Conservation (phyloP, 257 asterid genomes). For the Cruciata laevipes region DNA sequence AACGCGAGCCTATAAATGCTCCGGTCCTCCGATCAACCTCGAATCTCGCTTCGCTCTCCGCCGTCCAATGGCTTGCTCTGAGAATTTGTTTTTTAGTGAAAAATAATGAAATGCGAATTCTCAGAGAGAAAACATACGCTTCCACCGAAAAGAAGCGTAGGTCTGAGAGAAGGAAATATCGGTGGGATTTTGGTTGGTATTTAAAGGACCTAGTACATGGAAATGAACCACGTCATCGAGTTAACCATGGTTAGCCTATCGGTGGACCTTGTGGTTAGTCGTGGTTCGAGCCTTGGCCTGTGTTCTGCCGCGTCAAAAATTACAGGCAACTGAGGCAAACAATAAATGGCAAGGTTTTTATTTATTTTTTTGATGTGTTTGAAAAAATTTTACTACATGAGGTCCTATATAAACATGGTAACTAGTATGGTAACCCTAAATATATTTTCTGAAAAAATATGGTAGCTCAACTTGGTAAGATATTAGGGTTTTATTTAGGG, state of each 20-base stretch:
- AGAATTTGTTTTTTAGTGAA: not conserved
- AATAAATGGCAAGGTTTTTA: not conserved
- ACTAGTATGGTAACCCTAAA: too few species aligned
- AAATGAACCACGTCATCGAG: not conserved
- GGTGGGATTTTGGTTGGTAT: not conserved
- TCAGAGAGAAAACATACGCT: constrained; percentile 15
- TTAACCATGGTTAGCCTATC: constrained; percentile 1
- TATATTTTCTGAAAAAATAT: too few species aligned
- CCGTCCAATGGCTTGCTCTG: not conserved
- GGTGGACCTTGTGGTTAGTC: not conserved
- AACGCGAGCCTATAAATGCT: constrained; percentile 11
- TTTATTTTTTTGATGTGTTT: too few species aligned
- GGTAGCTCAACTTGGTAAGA: not conserved
- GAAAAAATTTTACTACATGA: too few species aligned
- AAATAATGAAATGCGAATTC: not conserved
- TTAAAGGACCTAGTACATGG: not conserved
- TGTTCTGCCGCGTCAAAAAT: not conserved
- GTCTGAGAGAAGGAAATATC: not conserved
- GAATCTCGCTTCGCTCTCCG: constrained; percentile 1
- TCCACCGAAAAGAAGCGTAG: constrained; percentile 20
- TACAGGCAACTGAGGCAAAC: too few species aligned
- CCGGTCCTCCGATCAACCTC: constrained; percentile 10
- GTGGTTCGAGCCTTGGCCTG: not conserved
- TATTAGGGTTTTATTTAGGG: not conserved
- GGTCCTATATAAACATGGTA: too few species aligned